Evolutionary conservation across 2,329 filamentous ascomycete species (phyloP), one percentile per base, ranked within the genome.

Genomic region (Pestalotiopsis sp.): DNA sequence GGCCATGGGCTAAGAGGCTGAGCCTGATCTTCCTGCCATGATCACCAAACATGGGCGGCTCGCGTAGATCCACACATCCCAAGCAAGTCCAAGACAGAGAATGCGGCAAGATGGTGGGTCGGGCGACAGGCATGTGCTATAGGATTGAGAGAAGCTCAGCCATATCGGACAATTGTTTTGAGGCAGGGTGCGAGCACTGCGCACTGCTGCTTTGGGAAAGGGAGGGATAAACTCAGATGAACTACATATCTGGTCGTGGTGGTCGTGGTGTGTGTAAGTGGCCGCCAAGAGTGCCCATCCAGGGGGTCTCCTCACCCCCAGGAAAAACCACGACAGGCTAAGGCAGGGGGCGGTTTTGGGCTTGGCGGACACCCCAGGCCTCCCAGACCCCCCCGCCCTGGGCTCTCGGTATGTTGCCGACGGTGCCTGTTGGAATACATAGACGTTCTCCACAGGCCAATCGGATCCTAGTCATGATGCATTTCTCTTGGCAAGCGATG

Each of bases 81-180:
- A 67, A 41, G 66, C 66, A 67, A 52, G 45, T 62, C 59, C 66
- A 62, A 67, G 66, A 67, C 66, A 63, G n/a, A 63, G 58, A 41
- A 56, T 67, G 66, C 66, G 59, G 36, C 66, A 67, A 67, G 66
- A 59, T 63, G 66, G 66, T 67, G 66, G 66, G 58, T 38, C 59
- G 11, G 14, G 25, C 31, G 23, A 39, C 45, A 41, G 57, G 64
- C 45, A 58, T 62, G 36, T 62, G 27, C 59, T 20, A 62, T 36
- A 36, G 25, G 59, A 62, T 36, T 27, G 31, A 39, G n/a, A 20
- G 1, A 52, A 23, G 45, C 17, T 3, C 45, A 52, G 45, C 5
- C 9, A n/a, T n/a, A n/a, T 52, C 45, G 45, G 45, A 20, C 45
- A 52, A 23, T 52, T 52, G 45, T 17, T 36, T 36, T n/a, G 11